Conservation (phyloP, 2,329 filamentous ascomycete species). For the Hymenoscyphus fraxineus region DNA sequence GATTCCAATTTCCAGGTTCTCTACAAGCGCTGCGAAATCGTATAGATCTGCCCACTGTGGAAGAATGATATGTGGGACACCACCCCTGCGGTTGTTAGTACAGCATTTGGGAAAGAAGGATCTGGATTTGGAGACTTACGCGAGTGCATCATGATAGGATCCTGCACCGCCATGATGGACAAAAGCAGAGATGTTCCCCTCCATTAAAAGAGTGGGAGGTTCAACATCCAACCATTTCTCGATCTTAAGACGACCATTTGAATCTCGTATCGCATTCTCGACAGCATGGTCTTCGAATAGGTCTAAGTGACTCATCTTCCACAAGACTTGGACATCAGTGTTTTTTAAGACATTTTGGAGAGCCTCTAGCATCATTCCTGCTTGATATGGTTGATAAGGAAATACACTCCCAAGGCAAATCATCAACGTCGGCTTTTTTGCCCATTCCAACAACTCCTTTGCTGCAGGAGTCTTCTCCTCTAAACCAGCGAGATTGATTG, state of each 20-base stretch:
- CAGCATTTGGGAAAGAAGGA: neutral
- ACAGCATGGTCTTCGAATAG: neutral
- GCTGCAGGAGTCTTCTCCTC: neutral
- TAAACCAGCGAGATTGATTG: neutral
- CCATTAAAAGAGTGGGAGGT: neutral
- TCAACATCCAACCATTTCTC: neutral
- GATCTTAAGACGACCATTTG: neutral
- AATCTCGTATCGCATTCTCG: neutral
- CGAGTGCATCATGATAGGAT: neutral
- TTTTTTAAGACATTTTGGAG: neutral
- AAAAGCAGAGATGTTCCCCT: neutral
- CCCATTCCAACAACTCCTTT: neutral
- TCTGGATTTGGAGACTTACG: neutral
- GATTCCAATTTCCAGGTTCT: neutral
- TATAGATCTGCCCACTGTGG: neutral
- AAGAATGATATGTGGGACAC: neutral
- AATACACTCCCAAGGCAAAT: neutral
- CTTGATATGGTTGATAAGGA: neutral
- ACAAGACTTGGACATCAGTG: neutral
- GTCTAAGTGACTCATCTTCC: neutral
- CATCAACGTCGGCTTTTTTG: neutral
- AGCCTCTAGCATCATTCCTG: neutral
- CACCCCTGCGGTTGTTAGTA: neutral
- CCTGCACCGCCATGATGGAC: neutral
- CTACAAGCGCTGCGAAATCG: neutral